These are phyloP conservation scores for Xylaria sp. DNA, from an alignment of 2,329 filamentous ascomycete species.

Conservation along the genomic window DNA sequence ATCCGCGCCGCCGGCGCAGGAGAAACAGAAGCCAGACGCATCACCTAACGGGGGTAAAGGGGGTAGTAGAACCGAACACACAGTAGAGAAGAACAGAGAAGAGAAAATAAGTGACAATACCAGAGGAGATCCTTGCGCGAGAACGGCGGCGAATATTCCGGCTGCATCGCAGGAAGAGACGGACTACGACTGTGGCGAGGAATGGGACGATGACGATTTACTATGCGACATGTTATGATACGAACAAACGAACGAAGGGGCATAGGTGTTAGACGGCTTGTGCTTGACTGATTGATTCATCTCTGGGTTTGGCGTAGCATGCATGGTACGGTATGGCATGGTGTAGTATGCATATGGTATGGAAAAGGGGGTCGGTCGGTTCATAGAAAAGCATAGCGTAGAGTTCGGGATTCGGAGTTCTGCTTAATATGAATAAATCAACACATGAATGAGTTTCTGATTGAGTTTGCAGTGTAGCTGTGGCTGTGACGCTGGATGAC, in stretches of 20 bases:
- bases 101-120: background rate
- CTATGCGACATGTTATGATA: constrained; percentile 27
- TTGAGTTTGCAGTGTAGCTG: no score
- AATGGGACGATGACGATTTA: constrained; percentile 40
- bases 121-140: background rate
- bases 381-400: background rate
- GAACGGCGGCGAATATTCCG: background rate
- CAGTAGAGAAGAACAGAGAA: background rate
- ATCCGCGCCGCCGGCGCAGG: background rate
- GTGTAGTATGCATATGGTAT: background rate
- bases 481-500: no score
- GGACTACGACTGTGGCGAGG: constrained; percentile 43
- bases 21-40: constrained; percentile 6
- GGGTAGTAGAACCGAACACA: background rate
- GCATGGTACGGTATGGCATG: background rate
- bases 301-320: background rate
- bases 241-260: background rate
- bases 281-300: background rate
- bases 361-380: no score
- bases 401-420: constrained; percentile 21
- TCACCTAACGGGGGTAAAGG: no score
- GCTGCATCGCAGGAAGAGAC: constrained; percentile 45
- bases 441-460: background rate
- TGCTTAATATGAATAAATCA: background rate
- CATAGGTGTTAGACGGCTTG: background rate